These are phyloP conservation scores for Lecanosticta acicola DNA, from an alignment of 2,329 filamentous ascomycete species.

Conservation along the genomic window DNA sequence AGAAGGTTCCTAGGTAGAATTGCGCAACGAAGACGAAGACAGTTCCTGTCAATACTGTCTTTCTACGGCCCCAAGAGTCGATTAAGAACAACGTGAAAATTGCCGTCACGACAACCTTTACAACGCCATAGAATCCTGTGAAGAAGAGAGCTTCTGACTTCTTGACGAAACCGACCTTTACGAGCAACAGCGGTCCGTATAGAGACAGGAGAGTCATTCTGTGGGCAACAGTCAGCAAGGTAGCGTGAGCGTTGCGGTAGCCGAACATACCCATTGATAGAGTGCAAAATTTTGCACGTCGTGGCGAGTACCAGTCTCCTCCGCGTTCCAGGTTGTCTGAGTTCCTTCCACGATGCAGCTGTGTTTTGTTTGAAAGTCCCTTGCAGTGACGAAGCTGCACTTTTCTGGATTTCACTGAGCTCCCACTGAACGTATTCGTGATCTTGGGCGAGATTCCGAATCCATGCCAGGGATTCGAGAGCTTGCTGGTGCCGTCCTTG, in stretches of 20 bases:
- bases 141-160: neutral
- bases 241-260: neutral
- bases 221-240: neutral
- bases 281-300: neutral
- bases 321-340: neutral
- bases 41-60: neutral
- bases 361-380: neutral
- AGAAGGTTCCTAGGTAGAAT: neutral
- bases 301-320: neutral
- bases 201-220: neutral
- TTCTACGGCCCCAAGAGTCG: neutral
- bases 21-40: neutral
- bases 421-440: constrained; percentile 1
- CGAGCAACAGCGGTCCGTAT: constrained; percentile 1
- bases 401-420: neutral
- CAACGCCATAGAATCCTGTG: constrained; percentile 1
- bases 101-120: neutral
- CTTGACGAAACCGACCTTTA: neutral
- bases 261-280: neutral
- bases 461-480: neutral
- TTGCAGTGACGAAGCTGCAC: neutral
- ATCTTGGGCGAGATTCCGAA: neutral
- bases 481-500: neutral
- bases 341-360: neutral
- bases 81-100: neutral